Evolutionary conservation across 2,329 filamentous ascomycete species (phyloP), one percentile per base, ranked within the genome.

Genomic region (Plectosphaerella cucumerina): DNA sequence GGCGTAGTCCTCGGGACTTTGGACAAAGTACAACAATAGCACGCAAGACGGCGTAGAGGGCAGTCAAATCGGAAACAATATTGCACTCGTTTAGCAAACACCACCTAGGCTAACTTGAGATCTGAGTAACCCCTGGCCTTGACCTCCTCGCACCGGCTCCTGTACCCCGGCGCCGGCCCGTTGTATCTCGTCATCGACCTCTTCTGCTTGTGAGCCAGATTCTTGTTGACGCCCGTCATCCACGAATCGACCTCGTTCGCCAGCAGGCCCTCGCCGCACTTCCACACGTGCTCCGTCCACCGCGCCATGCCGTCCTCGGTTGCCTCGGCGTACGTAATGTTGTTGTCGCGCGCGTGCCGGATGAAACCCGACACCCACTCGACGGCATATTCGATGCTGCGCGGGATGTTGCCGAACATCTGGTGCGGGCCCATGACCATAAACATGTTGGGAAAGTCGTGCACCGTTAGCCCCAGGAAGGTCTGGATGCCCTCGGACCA

Each of bases 191-290:
- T 70, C 55, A 80, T 66, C 9, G 64, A 71, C 44, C 75, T 64
- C 53, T 68, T 70, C 56, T 71, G 66, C 63, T 77, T 77, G 35
- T 69, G 63, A 15, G 65, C 62, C 37, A 79, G 58, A 51, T 80
- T 78, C 55, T 67, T 76, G 55, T 80, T 80, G 2, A 80, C 72
- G 1, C 77, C 77, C 2, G 76, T 80, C 75, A 80, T 78, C 77
- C 77, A 81, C 2, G 69, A 72, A 53, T 80, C 76, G 0, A 78
- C 72, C 53, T 77, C 69, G 52, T 73, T 74, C 0, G 68, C 65
- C 22, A 80, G 56, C 10, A 73, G 52, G 0, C 76, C 76, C 34
- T 71, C 60, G 0, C 70, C 68, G 48, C 72, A 75, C 4, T 74
- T 65, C 21, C 70, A 60, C 2, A 80, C 77, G 63, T 79, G 76